Evolutionary conservation across 2,329 filamentous ascomycete species (phyloP).

Genomic region (Epichloe gansuensis): DNA sequence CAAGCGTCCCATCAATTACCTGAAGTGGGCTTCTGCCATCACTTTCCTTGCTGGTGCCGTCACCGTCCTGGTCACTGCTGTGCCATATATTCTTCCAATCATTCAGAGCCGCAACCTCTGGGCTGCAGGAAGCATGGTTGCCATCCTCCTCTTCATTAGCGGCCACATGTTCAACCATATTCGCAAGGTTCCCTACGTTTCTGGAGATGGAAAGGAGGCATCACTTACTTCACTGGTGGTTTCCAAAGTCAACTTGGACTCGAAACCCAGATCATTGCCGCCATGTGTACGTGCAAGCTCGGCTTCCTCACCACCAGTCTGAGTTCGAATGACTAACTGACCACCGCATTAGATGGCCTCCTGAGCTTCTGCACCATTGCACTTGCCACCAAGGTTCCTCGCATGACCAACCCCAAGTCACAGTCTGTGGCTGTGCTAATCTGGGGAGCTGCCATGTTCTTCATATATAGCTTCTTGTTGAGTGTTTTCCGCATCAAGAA

Average conservation of each 20-base stretch:
- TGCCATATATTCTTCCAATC: slow-evolving; percentile 68
- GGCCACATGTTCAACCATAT: slow-evolving; percentile 99
- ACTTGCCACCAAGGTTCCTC: slow-evolving; percentile 86
- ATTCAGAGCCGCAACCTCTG: slow-evolving; percentile 87
- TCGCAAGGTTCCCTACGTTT: slow-evolving; percentile 85
- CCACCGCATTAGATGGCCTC: slow-evolving; percentile 39
- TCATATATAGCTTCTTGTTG: slow-evolving; percentile 87
- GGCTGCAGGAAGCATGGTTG: slow-evolving; percentile 80
- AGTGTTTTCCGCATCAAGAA: slow-evolving; percentile 95
- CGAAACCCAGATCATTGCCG: slow-evolving; percentile 90
- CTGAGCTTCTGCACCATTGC: slow-evolving; percentile 84
- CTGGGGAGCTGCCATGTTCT: slow-evolving; percentile 65
- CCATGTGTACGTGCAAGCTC: slow-evolving; percentile 59
- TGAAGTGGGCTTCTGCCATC: slow-evolving; percentile 55
- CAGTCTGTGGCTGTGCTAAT: slow-evolving; percentile 74
- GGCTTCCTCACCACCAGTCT: background rate
- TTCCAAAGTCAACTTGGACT: slow-evolving; percentile 92
- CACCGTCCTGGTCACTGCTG: slow-evolving; percentile 58
- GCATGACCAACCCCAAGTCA: slow-evolving; percentile 61
- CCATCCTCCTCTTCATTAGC: slow-evolving; percentile 83
- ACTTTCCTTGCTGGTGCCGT: slow-evolving; percentile 58
- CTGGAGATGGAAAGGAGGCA: slow-evolving; percentile 71
- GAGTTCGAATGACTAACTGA: background rate
- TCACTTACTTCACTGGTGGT: slow-evolving; percentile 80
- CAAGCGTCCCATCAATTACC: slow-evolving; percentile 76